Evolutionary conservation across 1,284 basidiomycete genomes (phyloP).

Genomic region (Sanguinoderma infundibulare): DNA sequence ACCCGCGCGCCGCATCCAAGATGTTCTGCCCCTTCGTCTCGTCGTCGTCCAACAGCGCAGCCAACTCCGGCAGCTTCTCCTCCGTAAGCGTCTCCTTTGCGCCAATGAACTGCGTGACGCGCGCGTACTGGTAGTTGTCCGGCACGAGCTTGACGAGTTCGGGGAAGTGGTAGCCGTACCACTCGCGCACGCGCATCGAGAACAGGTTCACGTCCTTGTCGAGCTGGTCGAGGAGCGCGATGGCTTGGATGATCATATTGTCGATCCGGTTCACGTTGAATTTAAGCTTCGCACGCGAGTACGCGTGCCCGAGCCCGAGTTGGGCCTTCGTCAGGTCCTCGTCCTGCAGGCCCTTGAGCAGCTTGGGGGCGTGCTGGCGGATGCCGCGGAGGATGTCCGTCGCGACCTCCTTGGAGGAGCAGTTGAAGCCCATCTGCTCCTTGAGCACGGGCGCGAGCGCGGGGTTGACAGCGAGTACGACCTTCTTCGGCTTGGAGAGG

Average conservation of each 20-base stretch:
- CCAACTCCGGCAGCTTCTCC: conserved; percentile 81
- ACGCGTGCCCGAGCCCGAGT: conserved; percentile 96
- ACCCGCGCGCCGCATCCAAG: conserved; percentile 91
- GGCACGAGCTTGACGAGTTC: conserved; percentile 95
- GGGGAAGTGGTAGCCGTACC: conserved; percentile 99
- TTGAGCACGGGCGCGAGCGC: conserved; percentile 85
- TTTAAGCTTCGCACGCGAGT: conserved; percentile 98
- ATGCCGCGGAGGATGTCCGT: conserved; percentile 94
- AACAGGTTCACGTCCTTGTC: conserved; percentile 99
- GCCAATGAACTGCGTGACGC: conserved; percentile 86
- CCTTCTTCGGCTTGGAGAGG: conserved; percentile 83
- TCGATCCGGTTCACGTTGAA: conserved; percentile 99
- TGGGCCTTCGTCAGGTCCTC: conserved; percentile 94
- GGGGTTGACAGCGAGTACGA: conserved; percentile 87
- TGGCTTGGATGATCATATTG: conserved; percentile 99
- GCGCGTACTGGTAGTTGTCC: conserved; percentile 97
- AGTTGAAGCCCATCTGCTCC: conserved; percentile 76
- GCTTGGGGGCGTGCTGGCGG: conserved; percentile 90
- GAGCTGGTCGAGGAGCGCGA: conserved; percentile 97
- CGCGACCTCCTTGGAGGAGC: conserved; percentile 87
- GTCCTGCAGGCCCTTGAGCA: conserved; percentile 88
- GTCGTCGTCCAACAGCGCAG: conserved; percentile 88
- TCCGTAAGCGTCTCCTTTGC: conserved; percentile 84
- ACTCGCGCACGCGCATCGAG: conserved; percentile 97
- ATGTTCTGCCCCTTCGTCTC: conserved; percentile 90